phyloP scores from a whole-genome alignment of 2,329 filamentous ascomycete genomes.

The Alternaria solani region DNA sequence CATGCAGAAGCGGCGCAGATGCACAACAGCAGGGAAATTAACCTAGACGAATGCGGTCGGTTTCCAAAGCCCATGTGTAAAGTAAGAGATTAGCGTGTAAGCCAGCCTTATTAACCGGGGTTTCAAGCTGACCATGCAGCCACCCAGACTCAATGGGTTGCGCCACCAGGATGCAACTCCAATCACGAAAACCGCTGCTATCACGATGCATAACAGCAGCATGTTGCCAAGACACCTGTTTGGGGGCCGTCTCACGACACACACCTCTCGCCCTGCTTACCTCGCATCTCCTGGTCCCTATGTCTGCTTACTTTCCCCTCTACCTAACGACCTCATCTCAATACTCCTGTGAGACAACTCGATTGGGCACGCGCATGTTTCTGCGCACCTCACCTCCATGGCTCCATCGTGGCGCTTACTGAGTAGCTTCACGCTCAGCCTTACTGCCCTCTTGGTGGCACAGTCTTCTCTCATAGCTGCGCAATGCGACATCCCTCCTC shows the following conservation, averaged over 20 bases:
- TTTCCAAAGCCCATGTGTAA: background rate
- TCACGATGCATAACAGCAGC: constrained; percentile 3
- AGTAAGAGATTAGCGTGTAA: background rate
- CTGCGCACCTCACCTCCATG: background rate
- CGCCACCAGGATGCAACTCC: constrained; percentile 1
- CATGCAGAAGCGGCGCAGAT: background rate
- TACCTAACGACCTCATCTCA: background rate
- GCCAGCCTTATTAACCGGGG: background rate
- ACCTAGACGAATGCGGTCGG: background rate
- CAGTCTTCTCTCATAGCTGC: background rate
- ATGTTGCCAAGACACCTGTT: background rate
- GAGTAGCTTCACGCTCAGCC: background rate
- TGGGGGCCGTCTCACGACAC: background rate
- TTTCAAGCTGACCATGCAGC: constrained; percentile 7
- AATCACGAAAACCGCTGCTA: constrained; percentile 1
- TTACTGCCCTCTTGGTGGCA: background rate
- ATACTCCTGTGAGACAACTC: background rate
- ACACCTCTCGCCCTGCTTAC: background rate
- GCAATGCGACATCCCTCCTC: constrained; percentile 16
- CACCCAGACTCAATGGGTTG: background rate
- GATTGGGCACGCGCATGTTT: background rate
- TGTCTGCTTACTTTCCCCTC: background rate
- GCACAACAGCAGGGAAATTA: background rate
- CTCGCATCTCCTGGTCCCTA: background rate
- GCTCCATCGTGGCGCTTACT: background rate